A percentile compares a stretch with the other conserved stretches of the same genome.
Evolutionary conservation across 1,284 basidiomycete genomes (phyloP).

Genomic region (Ceratobasidium sp.): DNA sequence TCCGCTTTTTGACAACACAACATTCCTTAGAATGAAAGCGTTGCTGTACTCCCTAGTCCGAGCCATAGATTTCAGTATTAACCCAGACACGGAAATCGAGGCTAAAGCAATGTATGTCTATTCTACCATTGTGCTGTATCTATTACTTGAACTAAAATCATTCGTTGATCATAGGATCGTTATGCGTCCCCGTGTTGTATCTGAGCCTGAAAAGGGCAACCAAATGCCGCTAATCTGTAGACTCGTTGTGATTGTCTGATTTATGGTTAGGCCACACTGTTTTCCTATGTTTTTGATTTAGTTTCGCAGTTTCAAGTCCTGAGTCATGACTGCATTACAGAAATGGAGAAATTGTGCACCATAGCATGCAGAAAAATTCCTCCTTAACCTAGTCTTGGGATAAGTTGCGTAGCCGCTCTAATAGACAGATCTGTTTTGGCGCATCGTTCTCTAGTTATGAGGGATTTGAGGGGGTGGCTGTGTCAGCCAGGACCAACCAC

Average conservation of each 20-base stretch:
- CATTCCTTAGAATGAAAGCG: conserved; percentile 26
- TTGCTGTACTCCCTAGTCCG: conserved; percentile 28
- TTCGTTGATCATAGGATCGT: conserved; percentile 1
- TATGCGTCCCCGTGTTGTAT: conserved; percentile 30
- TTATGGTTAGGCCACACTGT: neutral
- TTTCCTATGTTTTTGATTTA: too few relatives aligned
- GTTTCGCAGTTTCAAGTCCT: too few relatives aligned
- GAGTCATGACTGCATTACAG: too few relatives aligned
- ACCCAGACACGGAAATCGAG: conserved; percentile 8
- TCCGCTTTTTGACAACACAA: neutral
- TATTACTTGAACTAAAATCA: neutral
- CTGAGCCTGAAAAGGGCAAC: conserved; percentile 19
- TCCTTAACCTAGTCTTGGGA: too few relatives aligned
- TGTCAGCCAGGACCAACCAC: neutral
- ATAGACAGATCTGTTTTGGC: too few relatives aligned
- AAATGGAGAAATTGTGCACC: too few relatives aligned
- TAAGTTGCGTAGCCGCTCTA: too few relatives aligned
- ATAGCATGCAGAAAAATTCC: too few relatives aligned
- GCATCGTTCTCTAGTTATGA: too few relatives aligned
- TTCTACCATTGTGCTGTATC: neutral
- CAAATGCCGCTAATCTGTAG: conserved; percentile 30
- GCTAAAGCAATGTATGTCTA: conserved; percentile 2
- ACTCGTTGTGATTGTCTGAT: neutral
- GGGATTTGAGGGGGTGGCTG: too few relatives aligned
- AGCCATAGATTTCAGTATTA: conserved; percentile 23